A percentile compares a stretch with the other conserved stretches of the same genome.
Conservation (phyloP, 352 stramenopile genomes). For the Saprolegnia parasitica region DNA sequence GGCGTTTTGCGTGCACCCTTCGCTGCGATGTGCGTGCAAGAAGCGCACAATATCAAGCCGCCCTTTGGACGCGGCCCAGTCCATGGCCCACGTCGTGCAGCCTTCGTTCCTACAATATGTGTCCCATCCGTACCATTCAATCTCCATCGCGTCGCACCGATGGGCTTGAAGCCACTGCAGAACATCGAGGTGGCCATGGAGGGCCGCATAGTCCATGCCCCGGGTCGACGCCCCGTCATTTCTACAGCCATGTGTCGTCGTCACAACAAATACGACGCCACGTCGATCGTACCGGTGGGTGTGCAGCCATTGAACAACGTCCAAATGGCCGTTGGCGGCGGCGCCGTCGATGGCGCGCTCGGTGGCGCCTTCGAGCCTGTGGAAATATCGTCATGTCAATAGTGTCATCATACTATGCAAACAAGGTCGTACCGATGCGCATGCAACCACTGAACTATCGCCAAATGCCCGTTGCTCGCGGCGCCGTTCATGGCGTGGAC, state of each 20-base stretch:
- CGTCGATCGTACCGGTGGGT: neutral
- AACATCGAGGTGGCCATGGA: slow-evolving; percentile 30
- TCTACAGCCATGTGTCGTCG: slow-evolving; percentile 9
- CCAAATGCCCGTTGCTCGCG: slow-evolving; percentile 24
- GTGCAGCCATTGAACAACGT: slow-evolving; percentile 28
- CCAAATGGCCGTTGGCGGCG: slow-evolving; percentile 29
- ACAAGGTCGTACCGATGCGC: slow-evolving; percentile 17
- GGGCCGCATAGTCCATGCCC: slow-evolving; percentile 33
- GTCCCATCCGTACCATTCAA: slow-evolving; percentile 22
- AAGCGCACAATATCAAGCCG: slow-evolving; percentile 30
- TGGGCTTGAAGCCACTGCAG: slow-evolving; percentile 31
- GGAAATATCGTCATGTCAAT: slow-evolving; percentile 28
- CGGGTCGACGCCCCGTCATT: slow-evolving; percentile 27
- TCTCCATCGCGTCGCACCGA: slow-evolving; percentile 21
- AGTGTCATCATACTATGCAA: neutral
- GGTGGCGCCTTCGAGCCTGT: slow-evolving; percentile 10
- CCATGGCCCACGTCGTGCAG: slow-evolving; percentile 32
- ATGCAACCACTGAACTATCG: slow-evolving; percentile 29
- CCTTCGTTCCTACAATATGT: slow-evolving; percentile 18
- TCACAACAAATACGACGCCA: neutral
- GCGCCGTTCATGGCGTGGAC: slow-evolving; percentile 28
- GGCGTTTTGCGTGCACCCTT: slow-evolving; percentile 30
- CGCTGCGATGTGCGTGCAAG: slow-evolving; percentile 27
- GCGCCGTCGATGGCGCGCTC: slow-evolving; percentile 29
- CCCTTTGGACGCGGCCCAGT: slow-evolving; percentile 31